Percentiles rank a stretch among this genome's conserved stretches.
phyloP scores from a whole-genome alignment of 1,284 basidiomycete species.

The Polyporus tsugae region DNA sequence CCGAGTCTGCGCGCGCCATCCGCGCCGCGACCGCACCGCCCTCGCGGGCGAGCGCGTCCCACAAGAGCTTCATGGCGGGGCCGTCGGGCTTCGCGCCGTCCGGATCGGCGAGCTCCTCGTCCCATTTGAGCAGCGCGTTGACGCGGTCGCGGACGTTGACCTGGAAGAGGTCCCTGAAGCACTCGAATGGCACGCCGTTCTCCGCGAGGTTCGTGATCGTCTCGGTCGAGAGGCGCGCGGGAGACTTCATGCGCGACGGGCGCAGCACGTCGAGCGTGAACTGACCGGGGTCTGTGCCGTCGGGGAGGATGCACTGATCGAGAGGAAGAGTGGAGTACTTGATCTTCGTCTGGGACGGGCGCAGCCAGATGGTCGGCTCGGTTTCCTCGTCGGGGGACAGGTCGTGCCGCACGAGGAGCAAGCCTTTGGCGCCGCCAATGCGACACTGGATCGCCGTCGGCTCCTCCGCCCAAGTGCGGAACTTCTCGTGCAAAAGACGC shows the following conservation, averaged over 20 bases:
- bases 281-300: slow-evolving; percentile 41
- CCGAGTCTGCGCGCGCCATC: slow-evolving; percentile 40
- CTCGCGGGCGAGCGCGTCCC: slow-evolving; percentile 42
- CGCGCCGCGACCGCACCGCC: slow-evolving; percentile 45
- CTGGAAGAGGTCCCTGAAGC: slow-evolving; percentile 43
- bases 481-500: slow-evolving; percentile 37
- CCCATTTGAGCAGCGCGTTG: slow-evolving; percentile 38
- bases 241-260: slow-evolving; percentile 43
- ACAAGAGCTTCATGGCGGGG: slow-evolving; percentile 41
- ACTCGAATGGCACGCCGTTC: slow-evolving; percentile 47
- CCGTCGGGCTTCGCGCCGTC: slow-evolving; percentile 25
- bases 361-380: slow-evolving; percentile 44
- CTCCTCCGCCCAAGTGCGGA: slow-evolving; percentile 37
- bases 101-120: background rate
- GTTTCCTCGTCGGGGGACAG: slow-evolving; percentile 23
- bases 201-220: slow-evolving; percentile 55
- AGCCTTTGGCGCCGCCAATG: slow-evolving; percentile 47
- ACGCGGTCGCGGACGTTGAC: slow-evolving; percentile 21
- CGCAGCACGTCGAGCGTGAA: slow-evolving; percentile 52
- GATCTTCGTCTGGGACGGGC: slow-evolving; percentile 54
- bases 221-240: slow-evolving; percentile 50
- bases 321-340: slow-evolving; percentile 33
- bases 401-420: slow-evolving; percentile 32
- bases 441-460: slow-evolving; percentile 53
- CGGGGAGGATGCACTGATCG: slow-evolving; percentile 17